A percentile compares a stretch with the other conserved stretches of the same genome.
phyloP scores from a whole-genome alignment of 257 asterid species.

The Solanum clarkiae region DNA sequence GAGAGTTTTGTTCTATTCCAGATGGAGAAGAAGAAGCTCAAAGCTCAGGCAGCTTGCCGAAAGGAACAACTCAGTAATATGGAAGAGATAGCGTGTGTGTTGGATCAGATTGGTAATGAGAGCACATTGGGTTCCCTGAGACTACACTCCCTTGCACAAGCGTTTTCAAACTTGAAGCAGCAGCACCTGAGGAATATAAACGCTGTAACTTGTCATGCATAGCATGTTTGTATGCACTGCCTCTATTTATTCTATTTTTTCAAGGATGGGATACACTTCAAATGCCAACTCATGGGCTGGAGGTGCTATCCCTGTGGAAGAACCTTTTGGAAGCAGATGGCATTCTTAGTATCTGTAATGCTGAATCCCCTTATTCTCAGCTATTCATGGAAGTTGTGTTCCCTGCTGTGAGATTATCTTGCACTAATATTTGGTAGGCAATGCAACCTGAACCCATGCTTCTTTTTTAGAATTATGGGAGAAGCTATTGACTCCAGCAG shows the following conservation, averaged over 20 bases:
- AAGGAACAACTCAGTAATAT: too few species aligned
- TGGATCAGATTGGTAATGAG: too few species aligned
- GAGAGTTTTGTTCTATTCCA: too few species aligned
- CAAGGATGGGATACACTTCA: conserved; percentile 79
- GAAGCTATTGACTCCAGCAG: conserved; percentile 34
- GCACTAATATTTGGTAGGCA: conserved; percentile 61
- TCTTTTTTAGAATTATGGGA: conserved; percentile 56
- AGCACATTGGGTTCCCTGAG: too few species aligned
- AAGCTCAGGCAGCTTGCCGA: too few species aligned
- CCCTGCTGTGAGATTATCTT: conserved; percentile 63
- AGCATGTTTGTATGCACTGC: conserved; percentile 67
- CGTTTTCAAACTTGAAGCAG: too few species aligned
- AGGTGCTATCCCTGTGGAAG: conserved; percentile 43
- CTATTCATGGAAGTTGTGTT: conserved; percentile 61
- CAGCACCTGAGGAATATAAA: conserved; percentile 26
- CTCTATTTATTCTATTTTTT: conserved; percentile 46
- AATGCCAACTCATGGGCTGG: conserved; percentile 44
- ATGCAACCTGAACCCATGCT: conserved; percentile 62
- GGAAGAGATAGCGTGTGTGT: too few species aligned
- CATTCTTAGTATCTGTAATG: conserved; percentile 8
- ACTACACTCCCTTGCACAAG: too few species aligned
- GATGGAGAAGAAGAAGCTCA: too few species aligned
- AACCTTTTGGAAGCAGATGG: conserved; percentile 38
- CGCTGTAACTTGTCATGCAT: conserved; percentile 63
- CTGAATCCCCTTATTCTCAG: conserved; percentile 43